Percentiles rank a stretch among this genome's conserved stretches.
Evolutionary conservation across 129 eudicot species (phyloP).

Genomic region (Dittrichia graveolens): DNA sequence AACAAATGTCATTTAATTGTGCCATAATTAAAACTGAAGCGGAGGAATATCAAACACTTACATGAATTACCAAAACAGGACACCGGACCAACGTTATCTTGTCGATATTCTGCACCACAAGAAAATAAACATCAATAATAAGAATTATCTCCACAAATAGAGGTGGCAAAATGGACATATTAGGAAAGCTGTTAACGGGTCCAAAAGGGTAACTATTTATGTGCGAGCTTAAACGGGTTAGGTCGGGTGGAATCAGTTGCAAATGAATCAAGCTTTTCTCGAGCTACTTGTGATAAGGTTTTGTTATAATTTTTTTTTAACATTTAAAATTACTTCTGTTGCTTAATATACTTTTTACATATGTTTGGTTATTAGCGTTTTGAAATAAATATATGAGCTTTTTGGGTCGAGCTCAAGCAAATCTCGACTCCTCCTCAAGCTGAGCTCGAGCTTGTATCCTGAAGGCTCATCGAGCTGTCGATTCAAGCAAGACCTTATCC

Average conservation of each 20-base stretch:
- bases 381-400: too few species aligned
- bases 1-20: not conserved
- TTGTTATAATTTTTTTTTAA: too few species aligned
- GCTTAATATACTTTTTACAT: too few species aligned
- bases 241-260: not conserved
- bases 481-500: too few species aligned
- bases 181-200: not conserved
- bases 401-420: too few species aligned
- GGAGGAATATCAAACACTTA: conserved; percentile 41
- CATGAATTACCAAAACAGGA: conserved; percentile 92
- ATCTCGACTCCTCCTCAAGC: too few species aligned
- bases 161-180: not conserved
- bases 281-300: too few species aligned
- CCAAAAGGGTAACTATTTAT: not conserved
- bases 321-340: too few species aligned
- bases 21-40: not conserved
- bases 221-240: not conserved
- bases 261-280: too few species aligned
- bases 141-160: not conserved
- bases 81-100: conserved; percentile 72
- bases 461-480: too few species aligned
- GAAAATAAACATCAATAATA: conserved; percentile 10
- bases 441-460: too few species aligned
- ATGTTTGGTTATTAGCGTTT: too few species aligned
- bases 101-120: conserved; percentile 77